phyloP scores from a whole-genome alignment of 75 land plant species.

The Pseudotsuga menziesii region DNA sequence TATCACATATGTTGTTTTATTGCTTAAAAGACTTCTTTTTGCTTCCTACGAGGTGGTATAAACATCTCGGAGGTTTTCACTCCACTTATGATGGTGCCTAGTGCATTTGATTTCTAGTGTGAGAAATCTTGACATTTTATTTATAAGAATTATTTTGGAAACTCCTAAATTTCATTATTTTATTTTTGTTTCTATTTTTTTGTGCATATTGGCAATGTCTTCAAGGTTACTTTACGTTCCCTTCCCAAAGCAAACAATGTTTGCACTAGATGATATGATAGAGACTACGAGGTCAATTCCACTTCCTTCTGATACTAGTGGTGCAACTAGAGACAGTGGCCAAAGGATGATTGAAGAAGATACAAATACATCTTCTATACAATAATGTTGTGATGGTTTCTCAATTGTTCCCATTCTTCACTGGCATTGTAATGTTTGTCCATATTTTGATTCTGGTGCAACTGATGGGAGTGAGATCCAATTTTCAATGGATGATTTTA shows the following conservation, averaged over 20 bases:
- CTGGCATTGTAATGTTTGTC: constrained; percentile 97
- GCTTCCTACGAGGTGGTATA: constrained; percentile 88
- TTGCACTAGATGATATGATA: constrained; percentile 68
- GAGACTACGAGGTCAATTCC: constrained; percentile 44
- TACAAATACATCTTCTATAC: constrained; percentile 82
- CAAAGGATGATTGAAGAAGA: constrained; percentile 93
- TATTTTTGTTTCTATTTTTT: constrained; percentile 6
- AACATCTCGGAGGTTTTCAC: constrained; percentile 82
- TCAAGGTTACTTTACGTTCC: constrained; percentile 98
- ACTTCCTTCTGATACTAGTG: constrained; percentile 31
- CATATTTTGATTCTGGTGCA: constrained; percentile 82
- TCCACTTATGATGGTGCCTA: background rate
- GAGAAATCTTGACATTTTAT: background rate
- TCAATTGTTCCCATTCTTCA: constrained; percentile 90
- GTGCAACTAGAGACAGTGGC: constrained; percentile 39
- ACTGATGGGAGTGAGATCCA: constrained; percentile 76
- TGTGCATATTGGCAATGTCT: constrained; percentile 94
- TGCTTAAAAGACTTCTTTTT: constrained; percentile 77
- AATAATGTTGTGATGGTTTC: constrained; percentile 98
- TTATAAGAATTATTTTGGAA: background rate
- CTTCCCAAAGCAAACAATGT: constrained; percentile 93
- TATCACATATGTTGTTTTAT: constrained; percentile 79
- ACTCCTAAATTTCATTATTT: background rate
- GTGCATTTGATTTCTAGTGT: background rate
- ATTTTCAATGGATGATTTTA: constrained; percentile 78